A percentile compares a stretch with the other conserved stretches of the same genome.
phyloP scores from a whole-genome alignment of 257 asterid species.

The Cruciata laevipes region DNA sequence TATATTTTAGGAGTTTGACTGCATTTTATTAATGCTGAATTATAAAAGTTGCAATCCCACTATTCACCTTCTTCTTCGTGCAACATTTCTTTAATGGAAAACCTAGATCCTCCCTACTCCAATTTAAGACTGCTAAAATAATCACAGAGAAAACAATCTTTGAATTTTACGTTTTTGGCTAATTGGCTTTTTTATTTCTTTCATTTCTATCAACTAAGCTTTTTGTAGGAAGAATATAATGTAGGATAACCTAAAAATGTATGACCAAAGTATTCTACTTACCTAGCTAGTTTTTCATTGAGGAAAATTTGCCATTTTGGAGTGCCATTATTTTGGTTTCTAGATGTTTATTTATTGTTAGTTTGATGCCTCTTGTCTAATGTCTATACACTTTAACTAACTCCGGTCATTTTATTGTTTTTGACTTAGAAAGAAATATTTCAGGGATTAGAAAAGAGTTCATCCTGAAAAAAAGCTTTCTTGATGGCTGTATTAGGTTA shows the following conservation, averaged over 20 bases:
- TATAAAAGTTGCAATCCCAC: not conserved
- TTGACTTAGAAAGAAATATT: no score
- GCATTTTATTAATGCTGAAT: conserved; percentile 1
- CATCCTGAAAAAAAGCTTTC: no score
- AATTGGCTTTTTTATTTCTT: not conserved
- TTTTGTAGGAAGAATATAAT: conserved; percentile 5
- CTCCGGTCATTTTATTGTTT: no score
- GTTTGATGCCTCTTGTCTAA: no score
- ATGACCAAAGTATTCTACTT: not conserved
- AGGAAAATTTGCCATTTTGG: not conserved
- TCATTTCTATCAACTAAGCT: not conserved
- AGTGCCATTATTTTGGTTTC: no score
- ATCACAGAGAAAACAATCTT: not conserved
- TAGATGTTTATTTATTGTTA: not conserved
- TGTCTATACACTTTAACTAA: no score
- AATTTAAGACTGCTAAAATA: not conserved
- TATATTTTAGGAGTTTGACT: conserved; percentile 16
- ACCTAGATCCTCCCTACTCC: conserved; percentile 16
- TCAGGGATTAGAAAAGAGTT: no score
- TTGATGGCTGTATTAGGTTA: no score
- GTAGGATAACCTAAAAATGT: not conserved
- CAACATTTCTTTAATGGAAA: not conserved
- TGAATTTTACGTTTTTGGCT: not conserved
- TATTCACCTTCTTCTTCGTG: conserved; percentile 6
- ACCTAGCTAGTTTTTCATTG: not conserved